These are phyloP conservation scores for Fusarium sp. DNA, from an alignment of 2,329 filamentous ascomycete genomes.

Conservation along the genomic window DNA sequence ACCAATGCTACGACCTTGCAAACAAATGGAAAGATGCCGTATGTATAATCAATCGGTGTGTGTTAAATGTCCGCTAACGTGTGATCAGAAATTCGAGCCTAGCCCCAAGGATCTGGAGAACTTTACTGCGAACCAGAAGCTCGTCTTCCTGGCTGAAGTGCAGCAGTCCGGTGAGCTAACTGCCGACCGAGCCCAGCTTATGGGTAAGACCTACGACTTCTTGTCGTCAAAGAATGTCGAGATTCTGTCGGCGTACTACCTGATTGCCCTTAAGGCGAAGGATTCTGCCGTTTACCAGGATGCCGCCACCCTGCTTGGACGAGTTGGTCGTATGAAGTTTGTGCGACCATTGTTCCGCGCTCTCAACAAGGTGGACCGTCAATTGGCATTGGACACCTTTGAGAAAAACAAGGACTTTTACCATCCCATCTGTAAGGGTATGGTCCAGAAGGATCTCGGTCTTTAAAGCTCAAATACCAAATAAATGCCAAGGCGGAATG, in stretches of 20 bases:
- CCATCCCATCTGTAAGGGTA: constrained; percentile 88
- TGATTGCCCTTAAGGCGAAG: constrained; percentile 80
- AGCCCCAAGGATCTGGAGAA: constrained; percentile 73
- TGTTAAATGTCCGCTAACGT: constrained; percentile 43
- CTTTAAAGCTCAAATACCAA: constrained; percentile 38
- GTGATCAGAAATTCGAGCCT: constrained; percentile 69
- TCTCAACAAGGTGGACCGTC: constrained; percentile 78
- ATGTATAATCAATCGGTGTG: constrained; percentile 46
- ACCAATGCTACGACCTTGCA: constrained; percentile 85
- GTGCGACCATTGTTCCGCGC: constrained; percentile 86
- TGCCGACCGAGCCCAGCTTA: constrained; percentile 72
- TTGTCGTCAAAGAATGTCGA: constrained; percentile 85
- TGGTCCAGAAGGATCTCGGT: constrained; percentile 87
- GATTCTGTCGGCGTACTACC: constrained; percentile 82
- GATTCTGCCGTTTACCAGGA: constrained; percentile 76
- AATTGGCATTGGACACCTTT: constrained; percentile 84
- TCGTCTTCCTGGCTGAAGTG: constrained; percentile 88
- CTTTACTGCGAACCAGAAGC: constrained; percentile 87
- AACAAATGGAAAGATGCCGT: constrained; percentile 79
- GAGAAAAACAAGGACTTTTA: constrained; percentile 92
- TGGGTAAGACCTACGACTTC: constrained; percentile 82
- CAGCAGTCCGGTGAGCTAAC: constrained; percentile 73
- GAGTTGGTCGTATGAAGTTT: constrained; percentile 96
- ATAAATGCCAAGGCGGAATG: background rate
- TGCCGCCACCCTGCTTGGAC: constrained; percentile 79